Base-by-base conservation (phyloP, 768 basidiomycete species). In the Pleurotus tuoliensis region DNA sequence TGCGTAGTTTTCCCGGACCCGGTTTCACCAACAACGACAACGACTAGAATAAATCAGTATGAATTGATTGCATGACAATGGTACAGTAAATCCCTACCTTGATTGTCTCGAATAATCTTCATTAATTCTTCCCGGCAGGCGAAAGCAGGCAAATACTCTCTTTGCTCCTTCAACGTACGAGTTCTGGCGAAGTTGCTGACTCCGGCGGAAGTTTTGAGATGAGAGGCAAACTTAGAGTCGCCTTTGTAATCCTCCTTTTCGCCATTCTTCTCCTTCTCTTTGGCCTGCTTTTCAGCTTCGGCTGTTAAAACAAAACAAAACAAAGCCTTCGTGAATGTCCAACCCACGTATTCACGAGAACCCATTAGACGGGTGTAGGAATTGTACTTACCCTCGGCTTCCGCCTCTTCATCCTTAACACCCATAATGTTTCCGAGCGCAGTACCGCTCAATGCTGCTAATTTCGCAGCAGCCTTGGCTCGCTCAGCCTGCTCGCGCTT, bases 1-100 rank as follows among this genome's bases (percentile, higher is more conserved):
- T 99, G 97, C 0, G 97, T 98, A 1, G 97, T 99, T 74, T 99
- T 99, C 5, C 97, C 97, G 0, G 96, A 98, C 8, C 97, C 97
- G n/a, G 97, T 99, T 72, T 99, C 97, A n/a, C 97, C 97, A 40
- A 99, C 91, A 39, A 98, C 93, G 56, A 99, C 85, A 47, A 91
- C 78, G 38, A 98, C 97, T 97, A 61, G 24, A 48, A 20, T 37
- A 49, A 24, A 20, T 13, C 15, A 39, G 47, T 58, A 55, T 61
- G 38, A 59, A 50, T 25, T 18, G 4, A 37, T 37, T 40, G 24
- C 11, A 44, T 41, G 34, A 11, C 27, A n/a, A 18, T n/a, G 9
- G 55, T 56, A 4, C n/a, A 16, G 6, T 48, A 63, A 4, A 18
- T 16, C 20, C 71, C 48, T 54, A 88, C 94, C 94, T 84, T 99